Conservation (phyloP, 495 filamentous ascomycete species). For the Elaphomyces granulatus region DNA sequence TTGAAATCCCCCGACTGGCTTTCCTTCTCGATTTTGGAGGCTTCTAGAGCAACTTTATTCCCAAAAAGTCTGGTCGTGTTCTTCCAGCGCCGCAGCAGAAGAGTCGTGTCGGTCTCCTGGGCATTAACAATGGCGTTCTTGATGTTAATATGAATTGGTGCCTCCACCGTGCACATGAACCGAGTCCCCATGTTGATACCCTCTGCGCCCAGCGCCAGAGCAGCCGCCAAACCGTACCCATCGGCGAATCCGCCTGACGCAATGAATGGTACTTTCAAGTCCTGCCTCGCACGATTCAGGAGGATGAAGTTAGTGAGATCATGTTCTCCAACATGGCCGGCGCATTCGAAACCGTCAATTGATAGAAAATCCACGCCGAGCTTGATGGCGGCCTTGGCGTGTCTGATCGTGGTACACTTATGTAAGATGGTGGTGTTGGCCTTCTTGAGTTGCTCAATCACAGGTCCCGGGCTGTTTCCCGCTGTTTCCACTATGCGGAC, state of each 20-base stretch:
- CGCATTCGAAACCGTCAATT: conserved; percentile 97
- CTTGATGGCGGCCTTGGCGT: conserved; percentile 83
- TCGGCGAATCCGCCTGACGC: conserved; percentile 93
- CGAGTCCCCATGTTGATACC: conserved; percentile 93
- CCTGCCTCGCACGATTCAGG: conserved; percentile 70
- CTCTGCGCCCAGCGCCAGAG: conserved; percentile 79
- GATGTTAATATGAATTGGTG: conserved; percentile 83
- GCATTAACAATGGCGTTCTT: conserved; percentile 85
- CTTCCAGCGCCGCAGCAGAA: conserved; percentile 81
- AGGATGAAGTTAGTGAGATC: conserved; percentile 99
- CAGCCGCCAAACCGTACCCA: conserved; percentile 84
- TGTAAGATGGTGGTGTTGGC: conserved; percentile 70
- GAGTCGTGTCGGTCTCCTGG: conserved; percentile 76
- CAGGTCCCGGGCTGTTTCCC: conserved; percentile 82
- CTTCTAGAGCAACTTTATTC: conserved; percentile 75
- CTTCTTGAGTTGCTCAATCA: conserved; percentile 78
- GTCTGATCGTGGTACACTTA: conserved; percentile 95
- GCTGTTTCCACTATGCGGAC: conserved; percentile 94
- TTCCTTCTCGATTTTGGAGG: conserved; percentile 69
- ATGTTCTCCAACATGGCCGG: conserved; percentile 86
- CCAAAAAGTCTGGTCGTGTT: conserved; percentile 81
- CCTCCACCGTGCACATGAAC: conserved; percentile 87
- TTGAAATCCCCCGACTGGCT: conserved; percentile 79
- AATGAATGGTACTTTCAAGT: conserved; percentile 79
- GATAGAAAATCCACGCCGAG: conserved; percentile 92